Evolutionary conservation across 177 flowering plant species (phyloP).

Genomic region (Vitis hybrid): DNA sequence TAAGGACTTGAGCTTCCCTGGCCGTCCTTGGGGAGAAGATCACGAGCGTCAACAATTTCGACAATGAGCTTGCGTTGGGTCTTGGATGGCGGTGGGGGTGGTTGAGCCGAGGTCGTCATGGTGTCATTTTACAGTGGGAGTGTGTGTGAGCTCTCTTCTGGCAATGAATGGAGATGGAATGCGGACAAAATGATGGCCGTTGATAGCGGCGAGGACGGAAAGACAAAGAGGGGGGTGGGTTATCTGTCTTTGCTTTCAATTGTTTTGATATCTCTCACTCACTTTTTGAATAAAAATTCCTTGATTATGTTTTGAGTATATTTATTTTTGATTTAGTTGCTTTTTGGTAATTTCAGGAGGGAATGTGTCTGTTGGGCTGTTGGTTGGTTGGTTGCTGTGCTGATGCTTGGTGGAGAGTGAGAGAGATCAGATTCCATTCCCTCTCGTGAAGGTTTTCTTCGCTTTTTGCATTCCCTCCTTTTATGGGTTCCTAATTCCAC

Average conservation of each 20-base stretch:
- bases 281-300: neutral
- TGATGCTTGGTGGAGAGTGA: neutral
- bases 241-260: constrained; percentile 6
- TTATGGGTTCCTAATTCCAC: constrained; percentile 15
- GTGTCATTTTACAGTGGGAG: constrained; percentile 26
- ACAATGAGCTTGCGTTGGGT: constrained; percentile 62
- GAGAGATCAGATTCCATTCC: constrained; percentile 44
- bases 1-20: constrained; percentile 94
- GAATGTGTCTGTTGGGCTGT: constrained; percentile 1
- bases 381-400: neutral
- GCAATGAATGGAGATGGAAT: neutral
- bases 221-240: neutral
- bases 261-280: constrained; percentile 4
- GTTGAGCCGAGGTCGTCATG: constrained; percentile 39
- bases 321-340: constrained; percentile 3
- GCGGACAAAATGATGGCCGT: constrained; percentile 11
- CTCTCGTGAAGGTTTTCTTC: constrained; percentile 38
- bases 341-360: neutral
- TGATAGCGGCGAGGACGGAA: constrained; percentile 20
- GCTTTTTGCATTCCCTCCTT: constrained; percentile 20
- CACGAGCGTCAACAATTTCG: constrained; percentile 74
- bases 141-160: neutral
- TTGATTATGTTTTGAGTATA: neutral
- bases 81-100: constrained; percentile 14
- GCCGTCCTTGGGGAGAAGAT: constrained; percentile 93